Percentiles rank a stretch among this genome's conserved stretches.
phyloP scores from a whole-genome alignment of 2,329 filamentous ascomycete genomes.

The Cytospora leucostoma region DNA sequence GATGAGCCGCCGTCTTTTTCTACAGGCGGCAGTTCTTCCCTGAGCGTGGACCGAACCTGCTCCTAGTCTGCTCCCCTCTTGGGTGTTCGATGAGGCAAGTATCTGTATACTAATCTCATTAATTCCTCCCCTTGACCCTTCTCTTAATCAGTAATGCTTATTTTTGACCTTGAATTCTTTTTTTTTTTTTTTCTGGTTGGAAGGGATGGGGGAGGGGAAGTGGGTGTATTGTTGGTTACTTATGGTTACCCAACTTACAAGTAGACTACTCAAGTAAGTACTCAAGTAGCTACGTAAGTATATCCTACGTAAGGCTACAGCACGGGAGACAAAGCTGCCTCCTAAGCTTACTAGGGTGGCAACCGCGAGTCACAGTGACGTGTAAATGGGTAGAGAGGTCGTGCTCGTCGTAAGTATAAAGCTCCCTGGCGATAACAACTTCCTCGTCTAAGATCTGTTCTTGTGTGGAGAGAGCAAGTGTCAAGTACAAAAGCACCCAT shows the following conservation, averaged over 20 bases:
- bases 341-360: neutral
- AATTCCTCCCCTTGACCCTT: neutral
- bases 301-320: no score
- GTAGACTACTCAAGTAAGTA: no score
- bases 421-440: neutral
- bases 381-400: neutral
- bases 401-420: neutral
- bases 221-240: neutral
- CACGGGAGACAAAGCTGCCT: neutral
- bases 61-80: neutral
- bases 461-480: neutral
- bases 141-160: neutral
- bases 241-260: no score
- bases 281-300: no score
- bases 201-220: neutral
- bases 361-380: constrained; percentile 1
- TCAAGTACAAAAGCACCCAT: neutral
- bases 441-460: neutral
- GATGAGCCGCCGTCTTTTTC: neutral
- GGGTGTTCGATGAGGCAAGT: neutral
- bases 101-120: neutral
- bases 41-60: neutral
- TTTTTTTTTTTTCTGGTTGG: neutral
- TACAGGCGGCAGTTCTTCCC: neutral
- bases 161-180: neutral